Percentiles rank a stretch among this genome's conserved stretches.
These are phyloP conservation scores for Huntiella moniliformis DNA, from an alignment of 2,329 filamentous ascomycete species.

Conservation along the genomic window DNA sequence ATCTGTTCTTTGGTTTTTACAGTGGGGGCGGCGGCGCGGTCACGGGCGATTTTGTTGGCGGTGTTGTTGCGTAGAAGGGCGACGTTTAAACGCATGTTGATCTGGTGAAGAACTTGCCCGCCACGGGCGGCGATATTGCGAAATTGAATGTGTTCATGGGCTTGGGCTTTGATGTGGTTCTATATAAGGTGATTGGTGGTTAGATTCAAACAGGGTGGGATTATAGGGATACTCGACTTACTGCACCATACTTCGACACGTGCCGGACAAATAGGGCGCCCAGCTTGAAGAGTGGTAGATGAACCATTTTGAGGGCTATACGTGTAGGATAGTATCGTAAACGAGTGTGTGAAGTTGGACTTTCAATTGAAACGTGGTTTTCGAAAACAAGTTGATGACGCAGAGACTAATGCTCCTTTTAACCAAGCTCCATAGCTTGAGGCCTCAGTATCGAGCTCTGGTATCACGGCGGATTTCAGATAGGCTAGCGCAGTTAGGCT, in stretches of 20 bases:
- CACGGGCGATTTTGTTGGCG: slow-evolving; percentile 38
- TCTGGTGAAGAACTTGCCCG: slow-evolving; percentile 44
- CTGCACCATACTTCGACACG: slow-evolving; percentile 50
- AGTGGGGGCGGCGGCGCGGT: slow-evolving; percentile 43
- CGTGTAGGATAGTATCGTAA: neutral
- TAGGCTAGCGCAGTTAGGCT: too few relatives aligned
- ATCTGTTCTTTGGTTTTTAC: slow-evolving; percentile 45
- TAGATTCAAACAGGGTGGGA: neutral
- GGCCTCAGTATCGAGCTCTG: too few relatives aligned
- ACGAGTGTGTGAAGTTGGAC: neutral
- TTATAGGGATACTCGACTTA: slow-evolving; percentile 22
- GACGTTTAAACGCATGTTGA: slow-evolving; percentile 47
- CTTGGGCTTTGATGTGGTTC: slow-evolving; percentile 48
- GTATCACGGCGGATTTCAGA: too few relatives aligned
- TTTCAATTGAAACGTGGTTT: neutral
- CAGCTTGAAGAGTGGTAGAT: slow-evolving; percentile 49
- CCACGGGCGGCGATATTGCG: slow-evolving; percentile 41
- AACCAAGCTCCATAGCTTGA: too few relatives aligned
- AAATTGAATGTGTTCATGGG: slow-evolving; percentile 44
- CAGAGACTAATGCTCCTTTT: too few relatives aligned
- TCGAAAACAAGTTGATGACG: too few relatives aligned
- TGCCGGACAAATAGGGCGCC: slow-evolving; percentile 45
- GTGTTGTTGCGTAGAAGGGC: slow-evolving; percentile 37
- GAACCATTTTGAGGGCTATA: slow-evolving; percentile 31
- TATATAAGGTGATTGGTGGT: slow-evolving; percentile 16